Conservation (phyloP, 192 early-diverging fungal species). For the Entomortierella lignicola region DNA sequence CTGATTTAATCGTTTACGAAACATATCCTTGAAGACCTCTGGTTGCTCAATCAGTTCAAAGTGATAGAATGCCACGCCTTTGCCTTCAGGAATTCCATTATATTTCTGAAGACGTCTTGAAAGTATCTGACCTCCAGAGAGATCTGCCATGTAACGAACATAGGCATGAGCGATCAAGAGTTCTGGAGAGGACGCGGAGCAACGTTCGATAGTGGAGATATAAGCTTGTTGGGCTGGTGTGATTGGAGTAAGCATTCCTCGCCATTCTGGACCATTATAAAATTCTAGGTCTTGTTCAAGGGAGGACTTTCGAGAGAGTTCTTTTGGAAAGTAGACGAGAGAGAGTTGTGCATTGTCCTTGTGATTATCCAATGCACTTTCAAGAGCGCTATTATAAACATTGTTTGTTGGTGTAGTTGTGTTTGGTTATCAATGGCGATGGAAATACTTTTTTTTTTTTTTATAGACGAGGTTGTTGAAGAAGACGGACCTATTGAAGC, state of each 20-base stretch:
- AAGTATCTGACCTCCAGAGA: slow-evolving; percentile 66
- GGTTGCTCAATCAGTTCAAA: slow-evolving; percentile 59
- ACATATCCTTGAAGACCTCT: slow-evolving; percentile 64
- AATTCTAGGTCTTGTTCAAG: slow-evolving; percentile 61
- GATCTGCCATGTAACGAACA: slow-evolving; percentile 65
- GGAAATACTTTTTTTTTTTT: no score
- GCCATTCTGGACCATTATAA: slow-evolving; percentile 54
- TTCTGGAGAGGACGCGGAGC: slow-evolving; percentile 51
- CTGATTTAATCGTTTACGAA: slow-evolving; percentile 59
- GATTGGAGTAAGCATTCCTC: slow-evolving; percentile 35
- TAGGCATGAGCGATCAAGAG: slow-evolving; percentile 66
- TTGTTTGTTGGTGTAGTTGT: no score
- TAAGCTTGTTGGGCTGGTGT: slow-evolving; percentile 63
- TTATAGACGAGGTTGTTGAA: slow-evolving; percentile 73
- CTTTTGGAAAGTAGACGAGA: slow-evolving; percentile 62
- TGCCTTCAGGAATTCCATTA: slow-evolving; percentile 47
- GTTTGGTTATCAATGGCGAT: no score
- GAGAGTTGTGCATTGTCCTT: slow-evolving; percentile 55
- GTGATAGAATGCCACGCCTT: slow-evolving; percentile 60
- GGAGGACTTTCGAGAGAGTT: slow-evolving; percentile 55
- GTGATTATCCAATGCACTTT: slow-evolving; percentile 57
- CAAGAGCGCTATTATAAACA: slow-evolving; percentile 61
- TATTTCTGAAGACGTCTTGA: slow-evolving; percentile 58
- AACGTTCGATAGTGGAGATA: slow-evolving; percentile 51
- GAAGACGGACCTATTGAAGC: slow-evolving; percentile 87